A percentile compares a stretch with the other conserved stretches of the same genome.
phyloP scores from a whole-genome alignment of 345 rosid species.

The Rhizophora apiculata region DNA sequence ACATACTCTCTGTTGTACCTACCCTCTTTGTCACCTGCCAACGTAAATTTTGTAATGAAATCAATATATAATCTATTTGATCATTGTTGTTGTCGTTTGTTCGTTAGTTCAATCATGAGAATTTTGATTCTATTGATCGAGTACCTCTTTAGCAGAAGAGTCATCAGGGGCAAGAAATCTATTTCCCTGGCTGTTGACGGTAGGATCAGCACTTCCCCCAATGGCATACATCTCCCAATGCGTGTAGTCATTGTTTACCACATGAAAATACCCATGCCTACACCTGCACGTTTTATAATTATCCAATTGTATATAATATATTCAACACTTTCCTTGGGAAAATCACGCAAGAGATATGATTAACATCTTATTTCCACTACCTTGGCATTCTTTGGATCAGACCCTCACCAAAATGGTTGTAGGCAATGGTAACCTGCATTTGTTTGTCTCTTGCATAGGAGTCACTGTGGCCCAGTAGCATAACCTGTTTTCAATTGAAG shows the following conservation, averaged over 20 bases:
- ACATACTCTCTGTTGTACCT: not conserved
- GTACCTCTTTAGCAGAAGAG: slow-evolving; percentile 25
- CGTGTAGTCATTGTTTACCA: slow-evolving; percentile 28
- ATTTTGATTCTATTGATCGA: not conserved
- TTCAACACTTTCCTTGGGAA: not conserved
- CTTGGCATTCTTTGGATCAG: slow-evolving; percentile 32
- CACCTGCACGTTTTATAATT: slow-evolving; percentile 14
- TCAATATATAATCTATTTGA: not conserved
- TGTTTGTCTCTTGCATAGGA: slow-evolving; percentile 24
- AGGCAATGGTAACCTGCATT: slow-evolving; percentile 31
- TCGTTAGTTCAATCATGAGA: not conserved
- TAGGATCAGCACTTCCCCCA: slow-evolving; percentile 27
- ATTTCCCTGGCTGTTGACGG: slow-evolving; percentile 29
- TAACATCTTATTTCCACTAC: not conserved
- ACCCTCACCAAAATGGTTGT: slow-evolving; percentile 30
- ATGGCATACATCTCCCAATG: slow-evolving; percentile 33
- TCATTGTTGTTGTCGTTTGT: not conserved
- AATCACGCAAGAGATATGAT: not conserved
- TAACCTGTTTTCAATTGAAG: slow-evolving; percentile 12
- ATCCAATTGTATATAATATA: not conserved
- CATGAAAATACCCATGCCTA: slow-evolving; percentile 29
- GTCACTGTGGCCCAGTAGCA: slow-evolving; percentile 25
- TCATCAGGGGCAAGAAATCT: slow-evolving; percentile 25
- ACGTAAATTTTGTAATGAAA: too few relatives aligned
- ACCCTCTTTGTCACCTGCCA: slow-evolving; percentile 30